phyloP scores from a whole-genome alignment of 352 stramenopile species.

The Globisporangium splendens region DNA sequence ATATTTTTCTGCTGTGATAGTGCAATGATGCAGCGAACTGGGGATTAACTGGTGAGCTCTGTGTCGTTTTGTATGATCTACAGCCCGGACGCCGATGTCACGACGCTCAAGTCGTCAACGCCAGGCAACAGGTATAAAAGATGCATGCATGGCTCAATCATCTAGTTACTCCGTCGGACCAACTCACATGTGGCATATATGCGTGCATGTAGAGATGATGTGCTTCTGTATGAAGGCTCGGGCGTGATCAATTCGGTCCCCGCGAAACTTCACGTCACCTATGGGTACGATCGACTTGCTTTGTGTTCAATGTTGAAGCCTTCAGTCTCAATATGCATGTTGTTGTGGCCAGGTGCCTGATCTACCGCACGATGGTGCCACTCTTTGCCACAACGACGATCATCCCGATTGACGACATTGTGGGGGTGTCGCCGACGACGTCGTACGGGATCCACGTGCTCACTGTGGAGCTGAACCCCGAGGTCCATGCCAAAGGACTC shows the following conservation, averaged over 20 bases:
- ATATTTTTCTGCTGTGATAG: not conserved
- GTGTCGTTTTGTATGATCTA: not conserved
- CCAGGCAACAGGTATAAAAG: conserved; percentile 13
- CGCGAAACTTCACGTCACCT: conserved; percentile 70
- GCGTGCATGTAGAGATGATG: conserved; percentile 36
- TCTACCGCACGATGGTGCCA: conserved; percentile 77
- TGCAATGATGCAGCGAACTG: not conserved
- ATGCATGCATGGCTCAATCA: too few species aligned
- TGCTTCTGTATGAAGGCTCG: conserved; percentile 77
- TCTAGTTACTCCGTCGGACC: not conserved
- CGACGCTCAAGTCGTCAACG: conserved; percentile 33
- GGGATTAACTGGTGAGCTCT: not conserved
- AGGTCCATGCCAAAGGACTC: conserved; percentile 42
- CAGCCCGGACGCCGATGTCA: conserved; percentile 46
- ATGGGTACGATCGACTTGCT: conserved; percentile 34
- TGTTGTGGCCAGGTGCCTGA: conserved; percentile 30
- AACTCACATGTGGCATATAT: not conserved
- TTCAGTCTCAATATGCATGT: too few species aligned
- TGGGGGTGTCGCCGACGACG: conserved; percentile 46
- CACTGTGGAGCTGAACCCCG: conserved; percentile 36
- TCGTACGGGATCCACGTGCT: conserved; percentile 69
- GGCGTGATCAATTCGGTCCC: conserved; percentile 73
- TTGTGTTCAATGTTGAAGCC: not conserved
- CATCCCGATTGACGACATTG: conserved; percentile 55
- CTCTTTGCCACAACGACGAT: conserved; percentile 67